phyloP scores from a whole-genome alignment of 1,284 basidiomycete genomes.

The Kwoniella shivajii region DNA sequence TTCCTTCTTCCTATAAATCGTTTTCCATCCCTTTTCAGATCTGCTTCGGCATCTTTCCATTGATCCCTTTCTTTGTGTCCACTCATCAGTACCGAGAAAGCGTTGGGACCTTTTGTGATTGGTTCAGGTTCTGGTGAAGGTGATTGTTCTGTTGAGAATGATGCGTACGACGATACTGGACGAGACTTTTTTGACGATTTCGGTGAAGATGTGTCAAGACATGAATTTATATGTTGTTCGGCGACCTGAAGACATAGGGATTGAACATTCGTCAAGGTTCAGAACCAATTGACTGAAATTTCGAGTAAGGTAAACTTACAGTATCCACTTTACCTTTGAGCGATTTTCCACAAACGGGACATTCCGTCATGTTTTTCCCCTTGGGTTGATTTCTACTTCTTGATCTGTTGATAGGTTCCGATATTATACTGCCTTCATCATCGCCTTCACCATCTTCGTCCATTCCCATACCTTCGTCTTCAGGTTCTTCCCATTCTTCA shows the following conservation, averaged over 20 bases:
- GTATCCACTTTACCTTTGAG: conserved; percentile 31
- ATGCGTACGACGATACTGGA: conserved; percentile 33
- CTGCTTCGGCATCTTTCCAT: conserved; percentile 73
- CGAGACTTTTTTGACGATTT: conserved; percentile 14
- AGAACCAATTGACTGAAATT: neutral
- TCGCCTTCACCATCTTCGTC: conserved; percentile 45
- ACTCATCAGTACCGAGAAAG: conserved; percentile 81
- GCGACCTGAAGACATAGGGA: conserved; percentile 31
- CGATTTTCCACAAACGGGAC: conserved; percentile 40
- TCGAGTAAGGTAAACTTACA: conserved; percentile 29
- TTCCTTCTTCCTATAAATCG: conserved; percentile 63
- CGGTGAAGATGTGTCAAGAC: conserved; percentile 37
- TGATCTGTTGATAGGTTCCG: conserved; percentile 2
- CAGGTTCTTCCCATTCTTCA: conserved; percentile 47
- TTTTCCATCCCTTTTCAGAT: conserved; percentile 50
- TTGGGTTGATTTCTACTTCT: conserved; percentile 1
- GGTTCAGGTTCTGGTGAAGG: conserved; percentile 22
- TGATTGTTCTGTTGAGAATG: conserved; percentile 21
- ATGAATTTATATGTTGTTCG: conserved; percentile 50
- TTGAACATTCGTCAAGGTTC: neutral
- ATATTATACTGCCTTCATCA: conserved; percentile 19
- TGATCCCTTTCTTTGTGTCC: conserved; percentile 74
- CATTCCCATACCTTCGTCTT: conserved; percentile 53
- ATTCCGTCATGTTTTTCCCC: conserved; percentile 25
- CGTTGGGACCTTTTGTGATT: conserved; percentile 53